Base-by-base conservation (phyloP, 2,329 filamentous ascomycete genomes). In the Coniochaeta hoffmannii region DNA sequence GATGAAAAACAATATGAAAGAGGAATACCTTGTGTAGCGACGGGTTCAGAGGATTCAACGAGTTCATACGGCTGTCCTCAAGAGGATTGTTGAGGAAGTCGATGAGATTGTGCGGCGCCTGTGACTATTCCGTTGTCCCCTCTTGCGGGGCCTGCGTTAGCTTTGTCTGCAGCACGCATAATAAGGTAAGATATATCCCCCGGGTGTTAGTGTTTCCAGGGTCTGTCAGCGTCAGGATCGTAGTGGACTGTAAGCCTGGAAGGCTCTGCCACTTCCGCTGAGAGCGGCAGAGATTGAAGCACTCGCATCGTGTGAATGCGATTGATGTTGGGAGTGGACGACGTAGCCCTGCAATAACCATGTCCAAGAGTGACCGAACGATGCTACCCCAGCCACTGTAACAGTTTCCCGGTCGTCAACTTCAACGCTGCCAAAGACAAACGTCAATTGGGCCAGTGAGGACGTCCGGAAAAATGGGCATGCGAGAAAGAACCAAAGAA, bases 21-120 rank as follows among this genome's bases (percentile, higher is more conserved):
- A 54, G 49, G 15, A 57, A 56, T 73, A 75, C 73, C 73, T 76
- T 76, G 60, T 69, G 65, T 55, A 74, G 70, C 22, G 49, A 51
- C 7, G 49, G 22, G 31, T 51, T 31, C 69, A 70, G 72, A 69
- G 71, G 69, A 73, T 73, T 75, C 73, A 70, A 71, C 69, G 71
- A 69, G 73, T 73, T 75, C 73, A 76, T 76, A 65, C 67, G 72
- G 67, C 63, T 65, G 65, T 65, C 65, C 66, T 71, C 69, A 66
- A 69, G 68, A 57, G 58, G 56, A 26, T 32, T 63, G 65, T 67
- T 64, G 55, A 68, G 58, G 59, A 60, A 60, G 57, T 65, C 59
- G 58, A 59, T 54, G 57, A 65, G 58, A 58, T 63, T 61, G 60
- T 65, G 61, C 61, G 55, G 62, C 53, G 62, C 57, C 64, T 67